Evolutionary conservation across 352 stramenopile genomes (phyloP), one percentile per base, ranked within the genome.

Genomic region (Aphanomyces invadans): DNA sequence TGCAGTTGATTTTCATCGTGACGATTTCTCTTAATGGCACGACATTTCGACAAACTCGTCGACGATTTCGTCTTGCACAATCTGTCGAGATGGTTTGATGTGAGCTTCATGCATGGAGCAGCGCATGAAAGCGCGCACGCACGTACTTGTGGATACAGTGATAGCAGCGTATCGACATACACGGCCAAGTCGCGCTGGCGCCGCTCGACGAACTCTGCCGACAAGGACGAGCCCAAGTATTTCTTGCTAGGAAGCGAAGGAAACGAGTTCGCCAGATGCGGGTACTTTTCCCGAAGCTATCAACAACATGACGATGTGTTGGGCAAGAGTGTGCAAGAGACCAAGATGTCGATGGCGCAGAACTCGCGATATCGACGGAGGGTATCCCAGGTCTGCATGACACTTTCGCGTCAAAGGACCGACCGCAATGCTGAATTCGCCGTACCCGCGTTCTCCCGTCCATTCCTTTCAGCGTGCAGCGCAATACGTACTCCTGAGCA

Each of bases 1-100:
- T n/a, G n/a, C n/a, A n/a, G n/a, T n/a, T n/a, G n/a, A n/a, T n/a
- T n/a, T n/a, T n/a, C n/a, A n/a, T n/a, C n/a, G n/a, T n/a, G n/a
- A n/a, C n/a, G n/a, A n/a, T n/a, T n/a, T n/a, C n/a, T 54, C 19
- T 57, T 25, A 67, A 28, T 94, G 83, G 29, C 86, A 81, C 73
- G 89, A 91, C 68, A 94, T 87, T 61, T 94, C 86, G n/a, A 94
- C 62, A 70, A 94, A 94, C 38, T 85, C 87, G 69, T 94, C 86
- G 51, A 94, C 79, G 69, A 92, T 92, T 70, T 94, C 85, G 71
- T 94, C 85, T 60, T 89, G 80, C 33, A 88, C 79, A 21, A 93
- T 74, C 83, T 92, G 65, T 12, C 17, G 54, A 28, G 44, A 29
- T 21, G 45, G 25, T 54, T 1, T 10, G 28, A 45, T 54, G 25